Conservation (phyloP, 176 grass and related monocot genomes). For the Oryza officinalis region DNA sequence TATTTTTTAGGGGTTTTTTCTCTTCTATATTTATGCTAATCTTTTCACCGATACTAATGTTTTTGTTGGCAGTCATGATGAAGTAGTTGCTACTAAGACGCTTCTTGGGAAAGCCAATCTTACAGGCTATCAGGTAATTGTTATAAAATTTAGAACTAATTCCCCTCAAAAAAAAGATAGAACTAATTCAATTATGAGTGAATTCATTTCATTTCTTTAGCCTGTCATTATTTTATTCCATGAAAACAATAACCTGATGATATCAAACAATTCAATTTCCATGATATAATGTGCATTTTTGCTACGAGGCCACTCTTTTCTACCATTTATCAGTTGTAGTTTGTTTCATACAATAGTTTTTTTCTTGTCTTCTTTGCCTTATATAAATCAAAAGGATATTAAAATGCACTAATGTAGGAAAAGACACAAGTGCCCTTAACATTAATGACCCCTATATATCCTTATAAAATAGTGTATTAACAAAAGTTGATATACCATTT, state of each 20-base stretch:
- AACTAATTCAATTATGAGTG: background rate
- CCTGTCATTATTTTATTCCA: conserved; percentile 18
- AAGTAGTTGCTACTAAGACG: conserved; percentile 65
- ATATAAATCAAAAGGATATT: too few relatives aligned
- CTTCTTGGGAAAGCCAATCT: conserved; percentile 83
- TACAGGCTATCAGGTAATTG: conserved; percentile 83
- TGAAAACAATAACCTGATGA: background rate
- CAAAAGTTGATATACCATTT: conserved; percentile 2
- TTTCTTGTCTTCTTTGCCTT: too few relatives aligned
- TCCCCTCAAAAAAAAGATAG: background rate
- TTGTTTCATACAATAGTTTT: too few relatives aligned
- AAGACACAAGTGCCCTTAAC: too few relatives aligned
- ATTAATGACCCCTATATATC: background rate
- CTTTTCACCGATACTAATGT: conserved; percentile 10
- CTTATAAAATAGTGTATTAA: background rate
- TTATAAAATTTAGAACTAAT: background rate
- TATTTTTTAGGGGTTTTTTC: too few relatives aligned
- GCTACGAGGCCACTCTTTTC: too few relatives aligned
- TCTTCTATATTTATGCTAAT: background rate
- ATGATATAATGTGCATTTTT: background rate
- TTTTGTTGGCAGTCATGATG: conserved; percentile 57
- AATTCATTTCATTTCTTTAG: conserved; percentile 10
- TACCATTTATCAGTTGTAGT: too few relatives aligned
- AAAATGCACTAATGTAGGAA: too few relatives aligned
- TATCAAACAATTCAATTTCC: background rate